Evolutionary conservation across 768 basidiomycete genomes (phyloP), one percentile per base, ranked within the genome.

Genomic region (Rhodotorula sphaerocarpa): DNA sequence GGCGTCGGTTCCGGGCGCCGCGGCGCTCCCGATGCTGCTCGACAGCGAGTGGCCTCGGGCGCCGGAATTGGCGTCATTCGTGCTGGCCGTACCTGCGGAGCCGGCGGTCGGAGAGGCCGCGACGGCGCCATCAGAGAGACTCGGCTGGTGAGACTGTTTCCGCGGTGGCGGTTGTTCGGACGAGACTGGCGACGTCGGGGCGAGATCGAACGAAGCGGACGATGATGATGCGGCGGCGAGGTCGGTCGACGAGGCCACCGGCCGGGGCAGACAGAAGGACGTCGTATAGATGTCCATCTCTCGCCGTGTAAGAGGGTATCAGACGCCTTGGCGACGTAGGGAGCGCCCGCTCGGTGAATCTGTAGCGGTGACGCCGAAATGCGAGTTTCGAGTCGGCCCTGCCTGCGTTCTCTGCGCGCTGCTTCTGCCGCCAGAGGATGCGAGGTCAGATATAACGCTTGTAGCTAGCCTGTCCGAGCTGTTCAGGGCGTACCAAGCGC

Each of bases 211-310:
- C 23, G 65, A 59, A 34, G 60, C 39, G 14, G 46, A 64, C 33
- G 71, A 65, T 23, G 69, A 60, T 16, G 72, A 48, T 27, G n/a
- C n/a, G 16, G 21, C 46, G 31, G 61, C 60, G 59, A 66, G 71
- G 50, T 69, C 73, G 53, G 47, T 69, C 41, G 53, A 67, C 58
- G 73, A 84, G 84, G 59, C 50, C 74, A 85, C 81, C 75, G 86
- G 66, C 79, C 87, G 86, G 73, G 90, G 89, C 78, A 87, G 86
- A 71, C 86, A 86, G 81, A 95, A 92, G 73, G 90, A 88, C 70
- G 88, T 88, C 58, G 90, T 88, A 82, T 92, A 93, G 75, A 92
- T 83, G 75, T 95, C 91, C 91, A 95, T 92, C 28, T 25, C 27
- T 44, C n/a, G n/a, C n/a, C n/a, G n/a, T n/a, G n/a, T n/a, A n/a